These are phyloP conservation scores for Solanum ossicruentum DNA, from an alignment of 257 asterid species.

Conservation along the genomic window DNA sequence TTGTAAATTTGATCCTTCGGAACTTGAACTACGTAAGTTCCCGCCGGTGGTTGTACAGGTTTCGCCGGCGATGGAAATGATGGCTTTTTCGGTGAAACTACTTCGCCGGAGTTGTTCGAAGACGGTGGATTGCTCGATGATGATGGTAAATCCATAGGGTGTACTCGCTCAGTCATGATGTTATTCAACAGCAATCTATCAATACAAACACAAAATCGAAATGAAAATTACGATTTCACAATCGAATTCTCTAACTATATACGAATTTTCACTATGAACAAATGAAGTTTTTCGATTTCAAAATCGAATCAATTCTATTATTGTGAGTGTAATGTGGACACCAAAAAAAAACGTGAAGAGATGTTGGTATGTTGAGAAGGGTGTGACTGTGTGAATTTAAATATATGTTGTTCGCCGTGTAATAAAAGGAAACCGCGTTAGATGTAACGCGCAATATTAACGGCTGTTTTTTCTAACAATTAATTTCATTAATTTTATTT, in stretches of 20 bases:
- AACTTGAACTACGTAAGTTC: constrained; percentile 25
- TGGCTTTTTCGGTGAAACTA: not conserved
- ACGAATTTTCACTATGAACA: not conserved
- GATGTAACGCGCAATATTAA: not conserved
- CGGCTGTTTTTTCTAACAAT: not conserved
- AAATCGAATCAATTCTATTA: too few species aligned
- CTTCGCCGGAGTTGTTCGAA: not conserved
- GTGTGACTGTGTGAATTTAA: not conserved
- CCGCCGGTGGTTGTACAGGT: constrained; percentile 1
- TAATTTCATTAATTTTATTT: not conserved
- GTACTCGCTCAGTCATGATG: constrained; percentile 4
- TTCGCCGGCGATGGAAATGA: not conserved
- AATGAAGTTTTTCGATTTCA: not conserved
- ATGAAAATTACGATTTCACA: not conserved
- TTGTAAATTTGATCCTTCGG: constrained; percentile 31
- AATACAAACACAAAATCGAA: not conserved
- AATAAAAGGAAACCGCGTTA: not conserved
- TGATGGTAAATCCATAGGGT: constrained; percentile 8
- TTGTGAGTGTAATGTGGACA: too few species aligned
- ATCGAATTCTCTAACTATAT: not conserved
- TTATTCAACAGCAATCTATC: not conserved
- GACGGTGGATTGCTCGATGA: not conserved
- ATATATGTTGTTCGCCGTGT: not conserved
- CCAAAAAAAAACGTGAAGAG: not conserved
- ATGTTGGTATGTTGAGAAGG: not conserved